These are phyloP conservation scores for Ceratonia siliqua DNA, from an alignment of 306 rosid genomes.

Conservation along the genomic window DNA sequence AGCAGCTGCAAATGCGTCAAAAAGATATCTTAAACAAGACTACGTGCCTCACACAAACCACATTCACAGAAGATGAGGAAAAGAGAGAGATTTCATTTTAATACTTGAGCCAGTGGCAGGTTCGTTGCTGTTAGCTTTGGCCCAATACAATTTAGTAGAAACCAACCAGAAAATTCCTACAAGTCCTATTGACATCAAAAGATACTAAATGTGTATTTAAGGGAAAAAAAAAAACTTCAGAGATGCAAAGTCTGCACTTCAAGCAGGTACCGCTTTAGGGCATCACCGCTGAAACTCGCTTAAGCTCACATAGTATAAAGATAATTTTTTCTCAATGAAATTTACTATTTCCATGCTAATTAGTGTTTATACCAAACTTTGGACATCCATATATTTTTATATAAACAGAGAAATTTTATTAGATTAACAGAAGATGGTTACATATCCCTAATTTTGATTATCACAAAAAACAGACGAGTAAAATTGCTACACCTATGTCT, in stretches of 20 bases:
- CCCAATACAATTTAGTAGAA: neutral
- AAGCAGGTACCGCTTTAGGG: neutral
- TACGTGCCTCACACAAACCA: slow-evolving; percentile 18
- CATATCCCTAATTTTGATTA: no score
- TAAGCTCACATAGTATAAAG: neutral
- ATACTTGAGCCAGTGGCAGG: slow-evolving; percentile 14
- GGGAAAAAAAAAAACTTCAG: neutral
- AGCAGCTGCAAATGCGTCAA: slow-evolving; percentile 24
- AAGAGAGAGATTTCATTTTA: neutral
- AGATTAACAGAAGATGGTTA: slow-evolving; percentile 1
- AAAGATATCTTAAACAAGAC: slow-evolving; percentile 13
- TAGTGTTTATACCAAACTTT: neutral
- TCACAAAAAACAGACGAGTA: no score
- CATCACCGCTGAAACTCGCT: neutral
- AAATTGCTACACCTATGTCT: no score
- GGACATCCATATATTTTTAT: neutral
- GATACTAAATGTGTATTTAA: neutral
- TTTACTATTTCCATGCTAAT: neutral
- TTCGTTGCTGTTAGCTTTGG: slow-evolving; percentile 9
- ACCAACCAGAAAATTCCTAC: slow-evolving; percentile 11
- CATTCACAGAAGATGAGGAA: neutral
- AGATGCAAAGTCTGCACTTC: neutral
- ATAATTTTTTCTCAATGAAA: neutral
- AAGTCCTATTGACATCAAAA: neutral
- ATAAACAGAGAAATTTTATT: neutral